phyloP scores from a whole-genome alignment of 129 eudicot species.

The Deinandra increscens region DNA sequence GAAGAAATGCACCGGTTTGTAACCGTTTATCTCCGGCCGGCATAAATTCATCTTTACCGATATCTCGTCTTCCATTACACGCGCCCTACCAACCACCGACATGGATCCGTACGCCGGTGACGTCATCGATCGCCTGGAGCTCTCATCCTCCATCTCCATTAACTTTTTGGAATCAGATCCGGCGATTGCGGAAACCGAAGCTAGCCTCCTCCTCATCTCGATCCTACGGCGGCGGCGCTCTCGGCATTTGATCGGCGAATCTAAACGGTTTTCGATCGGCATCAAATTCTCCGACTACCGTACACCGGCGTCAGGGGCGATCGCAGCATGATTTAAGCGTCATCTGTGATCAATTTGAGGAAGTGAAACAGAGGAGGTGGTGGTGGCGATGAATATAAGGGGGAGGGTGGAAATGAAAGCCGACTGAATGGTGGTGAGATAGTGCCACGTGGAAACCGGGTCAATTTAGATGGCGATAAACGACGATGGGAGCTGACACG shows the following conservation, averaged over 20 bases:
- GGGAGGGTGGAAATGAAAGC: too few relatives aligned
- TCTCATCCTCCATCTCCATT: background rate
- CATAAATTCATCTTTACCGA: slow-evolving; percentile 40
- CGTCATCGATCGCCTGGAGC: background rate
- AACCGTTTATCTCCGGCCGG: slow-evolving; percentile 42
- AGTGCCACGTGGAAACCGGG: slow-evolving; percentile 33
- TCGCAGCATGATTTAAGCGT: too few relatives aligned
- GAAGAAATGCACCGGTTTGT: slow-evolving; percentile 44
- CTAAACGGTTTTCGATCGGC: slow-evolving; percentile 7
- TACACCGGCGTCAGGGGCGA: slow-evolving; percentile 11
- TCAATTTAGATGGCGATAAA: slow-evolving; percentile 41
- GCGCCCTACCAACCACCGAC: slow-evolving; percentile 43
- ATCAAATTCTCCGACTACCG: slow-evolving; percentile 17
- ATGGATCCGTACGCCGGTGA: slow-evolving; percentile 31
- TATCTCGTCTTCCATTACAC: slow-evolving; percentile 53
- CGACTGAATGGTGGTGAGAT: slow-evolving; percentile 8
- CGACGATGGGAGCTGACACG: slow-evolving; percentile 36
- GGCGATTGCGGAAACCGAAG: slow-evolving; percentile 10
- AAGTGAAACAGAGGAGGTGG: too few relatives aligned
- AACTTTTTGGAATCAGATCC: too few relatives aligned
- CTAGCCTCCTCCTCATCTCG: slow-evolving; percentile 33
- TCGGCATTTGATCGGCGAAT: slow-evolving; percentile 38
- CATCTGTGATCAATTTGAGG: too few relatives aligned
- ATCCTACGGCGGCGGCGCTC: slow-evolving; percentile 53
- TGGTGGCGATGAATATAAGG: too few relatives aligned